A percentile compares a stretch with the other conserved stretches of the same genome.
Evolutionary conservation across 768 basidiomycete genomes (phyloP).

Genomic region (Termitomyces sp.): DNA sequence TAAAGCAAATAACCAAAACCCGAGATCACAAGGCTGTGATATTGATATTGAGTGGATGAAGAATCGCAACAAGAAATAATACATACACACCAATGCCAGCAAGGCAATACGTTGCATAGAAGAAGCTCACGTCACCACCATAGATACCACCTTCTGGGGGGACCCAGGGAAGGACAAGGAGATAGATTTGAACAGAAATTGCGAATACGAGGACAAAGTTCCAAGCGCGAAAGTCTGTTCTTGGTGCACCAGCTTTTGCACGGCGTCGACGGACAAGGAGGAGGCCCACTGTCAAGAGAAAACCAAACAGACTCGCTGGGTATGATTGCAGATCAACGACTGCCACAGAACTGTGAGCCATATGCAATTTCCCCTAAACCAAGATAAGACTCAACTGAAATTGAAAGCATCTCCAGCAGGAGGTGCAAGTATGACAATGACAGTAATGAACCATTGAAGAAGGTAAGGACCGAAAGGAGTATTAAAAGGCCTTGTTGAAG

Average conservation of each 20-base stretch:
- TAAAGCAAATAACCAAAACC: conserved; percentile 25
- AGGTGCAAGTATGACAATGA: conserved; percentile 42
- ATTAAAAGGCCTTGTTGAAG: conserved; percentile 44
- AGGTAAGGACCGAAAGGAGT: conserved; percentile 42
- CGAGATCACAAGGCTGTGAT: conserved; percentile 22
- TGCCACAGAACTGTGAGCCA: conserved; percentile 7
- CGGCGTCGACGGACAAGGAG: conserved; percentile 29
- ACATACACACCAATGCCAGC: conserved; percentile 30
- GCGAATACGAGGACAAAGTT: conserved; percentile 28
- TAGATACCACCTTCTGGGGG: conserved; percentile 32
- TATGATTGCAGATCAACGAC: conserved; percentile 35
- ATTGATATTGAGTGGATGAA: background rate
- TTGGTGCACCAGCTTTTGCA: conserved; percentile 23
- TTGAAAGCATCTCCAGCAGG: conserved; percentile 39
- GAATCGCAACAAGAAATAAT: background rate
- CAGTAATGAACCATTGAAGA: conserved; percentile 38
- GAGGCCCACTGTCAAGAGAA: conserved; percentile 27
- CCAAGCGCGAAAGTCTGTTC: conserved; percentile 31
- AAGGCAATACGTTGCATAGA: conserved; percentile 36
- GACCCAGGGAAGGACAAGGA: conserved; percentile 36
- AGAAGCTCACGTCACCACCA: conserved; percentile 35
- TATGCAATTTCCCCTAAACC: background rate
- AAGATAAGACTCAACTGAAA: conserved; percentile 24
- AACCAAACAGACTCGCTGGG: conserved; percentile 30
- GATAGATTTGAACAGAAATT: conserved; percentile 30